phyloP scores from a whole-genome alignment of 2,329 filamentous ascomycete species.

The Fusarium proliferatum region DNA sequence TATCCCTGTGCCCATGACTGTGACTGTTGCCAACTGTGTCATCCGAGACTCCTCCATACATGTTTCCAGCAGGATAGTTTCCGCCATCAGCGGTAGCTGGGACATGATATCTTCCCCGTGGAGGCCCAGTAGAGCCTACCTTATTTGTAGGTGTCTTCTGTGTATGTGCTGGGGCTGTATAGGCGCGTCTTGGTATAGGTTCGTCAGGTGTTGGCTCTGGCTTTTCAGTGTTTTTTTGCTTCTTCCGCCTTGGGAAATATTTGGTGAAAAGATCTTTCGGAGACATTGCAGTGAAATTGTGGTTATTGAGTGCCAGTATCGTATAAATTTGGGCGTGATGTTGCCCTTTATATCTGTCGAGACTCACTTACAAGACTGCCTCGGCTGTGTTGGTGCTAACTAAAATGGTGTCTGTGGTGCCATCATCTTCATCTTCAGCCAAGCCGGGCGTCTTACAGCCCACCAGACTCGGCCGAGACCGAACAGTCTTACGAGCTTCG shows the following conservation, averaged over 20 bases:
- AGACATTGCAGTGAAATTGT: neutral
- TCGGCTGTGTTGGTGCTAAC: neutral
- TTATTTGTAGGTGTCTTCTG: neutral
- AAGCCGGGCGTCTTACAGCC: neutral
- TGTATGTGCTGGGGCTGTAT: neutral
- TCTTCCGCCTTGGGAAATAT: neutral
- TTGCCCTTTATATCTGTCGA: neutral
- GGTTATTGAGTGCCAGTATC: neutral
- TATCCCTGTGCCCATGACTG: neutral
- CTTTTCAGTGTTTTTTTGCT: slow-evolving; percentile 9
- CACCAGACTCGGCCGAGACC: neutral
- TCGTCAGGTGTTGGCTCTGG: neutral
- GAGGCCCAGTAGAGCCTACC: neutral
- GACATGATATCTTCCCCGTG: neutral
- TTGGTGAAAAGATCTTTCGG: slow-evolving; percentile 17
- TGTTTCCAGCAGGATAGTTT: neutral
- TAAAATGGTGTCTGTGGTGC: neutral
- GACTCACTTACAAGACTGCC: neutral
- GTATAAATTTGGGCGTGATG: neutral
- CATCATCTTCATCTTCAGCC: neutral
- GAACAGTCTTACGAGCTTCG: neutral
- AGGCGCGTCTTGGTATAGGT: neutral
- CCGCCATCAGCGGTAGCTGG: neutral
- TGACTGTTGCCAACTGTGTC: neutral
- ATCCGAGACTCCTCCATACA: neutral